Evolutionary conservation across 2,329 filamentous ascomycete genomes (phyloP).

Genomic region (Penicillium psychrosexuale): DNA sequence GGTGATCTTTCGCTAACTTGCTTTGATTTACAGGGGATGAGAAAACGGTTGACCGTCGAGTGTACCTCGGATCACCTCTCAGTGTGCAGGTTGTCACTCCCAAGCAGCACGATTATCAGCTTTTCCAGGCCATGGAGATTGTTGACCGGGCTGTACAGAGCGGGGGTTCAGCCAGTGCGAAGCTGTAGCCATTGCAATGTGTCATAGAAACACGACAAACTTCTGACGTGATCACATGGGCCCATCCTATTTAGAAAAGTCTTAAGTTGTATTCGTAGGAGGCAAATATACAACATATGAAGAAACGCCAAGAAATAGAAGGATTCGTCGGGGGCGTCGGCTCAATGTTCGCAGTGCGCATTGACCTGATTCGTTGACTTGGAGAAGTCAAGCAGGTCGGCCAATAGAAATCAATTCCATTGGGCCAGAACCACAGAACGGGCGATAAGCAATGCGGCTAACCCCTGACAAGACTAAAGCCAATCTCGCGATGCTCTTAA

Average conservation of each 20-base stretch:
- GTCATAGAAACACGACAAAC: not conserved
- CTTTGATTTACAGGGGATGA: slow-evolving; percentile 37
- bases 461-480: not conserved
- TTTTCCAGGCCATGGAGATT: slow-evolving; percentile 53
- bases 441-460: not conserved
- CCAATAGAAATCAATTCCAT: not conserved
- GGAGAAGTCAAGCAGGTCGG: not conserved
- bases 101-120: slow-evolving; percentile 53
- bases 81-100: slow-evolving; percentile 58
- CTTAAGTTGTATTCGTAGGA: no score
- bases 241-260: no score
- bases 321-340: not conserved
- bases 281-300: not conserved
- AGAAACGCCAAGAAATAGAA: not conserved
- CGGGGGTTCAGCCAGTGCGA: slow-evolving; percentile 7
- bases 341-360: not conserved
- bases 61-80: slow-evolving; percentile 55
- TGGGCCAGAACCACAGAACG: not conserved
- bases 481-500: slow-evolving; percentile 16
- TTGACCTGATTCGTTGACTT: not conserved
- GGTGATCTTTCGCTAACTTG: not conserved
- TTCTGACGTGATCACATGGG: no score
- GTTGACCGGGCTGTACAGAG: slow-evolving; percentile 44
- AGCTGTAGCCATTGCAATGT: slow-evolving; percentile 16
- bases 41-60: slow-evolving; percentile 50